These are phyloP conservation scores for Citrus glauca DNA, from an alignment of 345 rosid species.

Conservation along the genomic window DNA sequence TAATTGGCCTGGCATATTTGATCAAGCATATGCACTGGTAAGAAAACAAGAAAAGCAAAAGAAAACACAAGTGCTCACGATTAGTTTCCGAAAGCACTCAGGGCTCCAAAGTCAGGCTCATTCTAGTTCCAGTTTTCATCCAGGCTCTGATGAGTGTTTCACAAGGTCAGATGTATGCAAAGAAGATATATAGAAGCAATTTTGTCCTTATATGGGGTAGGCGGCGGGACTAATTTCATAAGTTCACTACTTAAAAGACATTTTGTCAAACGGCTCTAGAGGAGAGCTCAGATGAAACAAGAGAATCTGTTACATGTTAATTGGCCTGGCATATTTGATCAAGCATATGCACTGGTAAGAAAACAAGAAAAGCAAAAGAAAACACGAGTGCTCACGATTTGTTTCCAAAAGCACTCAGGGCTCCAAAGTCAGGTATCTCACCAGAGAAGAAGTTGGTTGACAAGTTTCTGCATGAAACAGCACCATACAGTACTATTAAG, in stretches of 20 bases:
- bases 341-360: not conserved
- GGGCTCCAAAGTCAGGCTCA: conserved; percentile 84
- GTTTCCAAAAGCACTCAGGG: conserved; percentile 66
- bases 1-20: not conserved
- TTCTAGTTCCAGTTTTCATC: not conserved
- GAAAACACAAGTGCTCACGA: conserved; percentile 52
- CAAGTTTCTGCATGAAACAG: conserved; percentile 52
- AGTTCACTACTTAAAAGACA: not conserved
- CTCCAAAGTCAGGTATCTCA: conserved; percentile 87
- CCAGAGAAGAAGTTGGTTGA: conserved; percentile 93
- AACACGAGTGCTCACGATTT: conserved; percentile 57
- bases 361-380: not conserved
- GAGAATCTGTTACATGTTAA: not conserved
- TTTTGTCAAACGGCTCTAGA: not conserved
- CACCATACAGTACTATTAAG: conserved; percentile 6
- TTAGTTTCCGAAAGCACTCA: conserved; percentile 64
- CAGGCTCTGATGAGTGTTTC: not conserved
- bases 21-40: not conserved
- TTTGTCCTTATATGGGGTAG: not conserved
- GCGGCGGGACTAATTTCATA: not conserved
- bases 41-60: not conserved
- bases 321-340: not conserved
- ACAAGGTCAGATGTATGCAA: not conserved
- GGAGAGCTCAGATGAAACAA: not conserved
- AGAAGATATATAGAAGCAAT: not conserved